Base-by-base conservation (phyloP, 768 basidiomycete genomes). In the Leucocoprinus leucothites region DNA sequence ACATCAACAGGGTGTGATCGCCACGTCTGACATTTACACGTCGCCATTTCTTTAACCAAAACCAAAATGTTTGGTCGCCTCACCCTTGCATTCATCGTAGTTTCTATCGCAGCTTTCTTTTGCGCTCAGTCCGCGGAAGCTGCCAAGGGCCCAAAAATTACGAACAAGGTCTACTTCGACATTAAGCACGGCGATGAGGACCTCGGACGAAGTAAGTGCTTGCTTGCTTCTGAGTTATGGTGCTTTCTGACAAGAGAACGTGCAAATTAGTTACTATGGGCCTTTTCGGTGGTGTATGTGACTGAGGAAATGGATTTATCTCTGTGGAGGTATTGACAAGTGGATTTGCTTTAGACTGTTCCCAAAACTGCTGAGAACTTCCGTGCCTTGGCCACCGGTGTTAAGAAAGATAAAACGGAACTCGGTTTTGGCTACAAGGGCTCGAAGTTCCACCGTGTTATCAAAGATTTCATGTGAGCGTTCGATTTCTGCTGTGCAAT, bases 361-460 rank as follows among this genome's bases (percentile, higher is more conserved):
- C 95, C 95, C 52, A 95, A 95, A 75, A 98, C 95, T 28, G 94
- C 78, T 22, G 95, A 94, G 80, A 98, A 98, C 82, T 98, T 98
- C 85, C 88, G 94, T 55, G 92, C 94, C 46, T 80, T 99, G 61
- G 77, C 91, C 11, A 91, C 93, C 35, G 91, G 95, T 56, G 77
- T 84, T 63, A 83, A 81, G 62, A 91, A 88, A 74, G 84, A 89
- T 56, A 91, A 90, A 57, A 78, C 79, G 51, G 82, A 84, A 16
- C 82, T 89, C 46, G 93, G 87, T 16, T 96, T 80, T 66, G 94
- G 95, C 9, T 99, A 94, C 82, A 89, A 96, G 72, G 94, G 92
- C 42, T 94, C 93, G 57, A 87, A 86, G 62, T 99, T 99, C 85
- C 96, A 99, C 74, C 89, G 95, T 67, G 84, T 98, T 58, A 96